Base-by-base conservation (phyloP, 176 grass and related monocot species). In the Canna indica region DNA sequence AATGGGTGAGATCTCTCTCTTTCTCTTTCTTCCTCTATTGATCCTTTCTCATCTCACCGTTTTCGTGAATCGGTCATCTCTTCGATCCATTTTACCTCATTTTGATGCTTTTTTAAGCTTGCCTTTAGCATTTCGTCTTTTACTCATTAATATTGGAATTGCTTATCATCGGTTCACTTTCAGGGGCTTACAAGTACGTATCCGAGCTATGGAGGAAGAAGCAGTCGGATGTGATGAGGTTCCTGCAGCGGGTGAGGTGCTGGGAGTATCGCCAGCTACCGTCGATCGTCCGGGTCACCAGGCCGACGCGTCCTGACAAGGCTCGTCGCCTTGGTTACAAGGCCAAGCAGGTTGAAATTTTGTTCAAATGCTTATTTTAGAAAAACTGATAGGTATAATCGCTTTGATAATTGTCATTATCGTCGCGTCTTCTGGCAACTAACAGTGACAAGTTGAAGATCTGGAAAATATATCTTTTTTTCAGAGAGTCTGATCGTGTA, bases 261-360 rank as follows among this genome's bases (percentile, higher is more conserved):
- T 70, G 68, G 68, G 68, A 70, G 68, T 70, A 70, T 26, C 68
- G 68, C 44, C 68, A 70, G 68, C 68, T 47, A 2, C 68, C 68
- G 5, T 70, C 68, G 12, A 70, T 70, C 36, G 68, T 70, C n/a
- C 68, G 68, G 1, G 68, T 70, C 44, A 70, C 68, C 26, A 29
- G 45, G 41, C 68, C 68, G 14, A 70, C 68, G 41, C 45, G 68
- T 12, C 45, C 45, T 3, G 68, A 70, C 28, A 70, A 52, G 68
- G 68, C 68, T 50, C 68, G 68, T 3, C 68, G 68, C 30, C 68
- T 70, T 1, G 68, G 68, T 48, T 70, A 70, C 45, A 70, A 70
- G 45, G 68, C 68, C 14, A 70, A 70, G 29, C 68, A 70, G 68
- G 68, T 27, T 31, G 13, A 47, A 32, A 7, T 30, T 70, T 31